phyloP scores from a whole-genome alignment of 768 basidiomycete species.

The Lactarius deliciosus region DNA sequence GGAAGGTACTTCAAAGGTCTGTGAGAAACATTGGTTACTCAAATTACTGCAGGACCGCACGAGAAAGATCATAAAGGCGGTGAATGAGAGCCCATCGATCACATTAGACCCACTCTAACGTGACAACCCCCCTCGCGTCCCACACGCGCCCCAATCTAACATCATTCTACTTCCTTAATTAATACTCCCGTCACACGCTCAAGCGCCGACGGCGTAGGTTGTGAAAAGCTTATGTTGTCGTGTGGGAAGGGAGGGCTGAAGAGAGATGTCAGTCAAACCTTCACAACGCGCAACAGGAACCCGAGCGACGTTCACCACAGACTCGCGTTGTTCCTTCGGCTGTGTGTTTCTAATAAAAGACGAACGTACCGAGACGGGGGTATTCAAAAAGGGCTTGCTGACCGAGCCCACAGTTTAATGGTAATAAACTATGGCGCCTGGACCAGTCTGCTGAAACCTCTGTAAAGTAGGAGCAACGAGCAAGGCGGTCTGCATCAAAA shows the following conservation, averaged over 20 bases:
- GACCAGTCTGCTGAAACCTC: background rate
- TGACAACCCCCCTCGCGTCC: background rate
- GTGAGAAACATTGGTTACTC: background rate
- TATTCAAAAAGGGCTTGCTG: background rate
- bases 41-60: background rate
- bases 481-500: constrained; percentile 2
- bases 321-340: background rate
- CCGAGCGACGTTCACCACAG: background rate
- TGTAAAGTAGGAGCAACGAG: background rate
- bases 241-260: background rate
- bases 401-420: background rate
- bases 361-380: background rate
- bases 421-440: background rate
- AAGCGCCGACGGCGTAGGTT: background rate
- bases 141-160: background rate
- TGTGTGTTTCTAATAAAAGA: background rate
- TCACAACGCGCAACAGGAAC: background rate
- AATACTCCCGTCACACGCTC: background rate
- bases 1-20: background rate
- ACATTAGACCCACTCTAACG: background rate
- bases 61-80: background rate
- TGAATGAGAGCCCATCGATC: background rate
- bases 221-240: background rate
- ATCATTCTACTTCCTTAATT: background rate
- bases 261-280: background rate